Evolutionary conservation across 345 rosid genomes (phyloP).

Genomic region (Brassica napus): DNA sequence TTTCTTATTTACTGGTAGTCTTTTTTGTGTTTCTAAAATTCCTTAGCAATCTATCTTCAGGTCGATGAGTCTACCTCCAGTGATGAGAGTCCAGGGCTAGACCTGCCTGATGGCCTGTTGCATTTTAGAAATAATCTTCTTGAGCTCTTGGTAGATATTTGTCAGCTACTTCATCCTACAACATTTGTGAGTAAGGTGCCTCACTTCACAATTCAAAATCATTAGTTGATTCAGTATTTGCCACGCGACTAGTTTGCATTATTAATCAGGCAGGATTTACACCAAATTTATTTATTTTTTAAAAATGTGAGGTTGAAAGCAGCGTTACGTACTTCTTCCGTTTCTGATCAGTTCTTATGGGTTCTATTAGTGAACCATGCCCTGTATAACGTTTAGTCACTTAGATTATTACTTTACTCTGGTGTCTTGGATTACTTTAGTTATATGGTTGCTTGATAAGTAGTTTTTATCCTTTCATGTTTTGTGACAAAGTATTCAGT

Average conservation of each 20-base stretch:
- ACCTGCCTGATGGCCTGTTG: slow-evolving; percentile 82
- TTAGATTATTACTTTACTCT: not conserved
- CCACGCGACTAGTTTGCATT: not conserved
- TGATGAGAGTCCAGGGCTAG: slow-evolving; percentile 59
- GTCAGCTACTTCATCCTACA: slow-evolving; percentile 72
- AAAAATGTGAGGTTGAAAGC: not conserved
- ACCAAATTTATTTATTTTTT: not conserved
- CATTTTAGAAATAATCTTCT: slow-evolving; percentile 84
- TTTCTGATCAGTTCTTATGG: not conserved
- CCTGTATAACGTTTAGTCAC: slow-evolving; percentile 3
- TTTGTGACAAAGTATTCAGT: slow-evolving; percentile 10
- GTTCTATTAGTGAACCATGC: not conserved
- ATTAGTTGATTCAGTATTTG: slow-evolving; percentile 7
- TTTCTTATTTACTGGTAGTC: not conserved
- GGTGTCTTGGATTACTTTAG: slow-evolving; percentile 14
- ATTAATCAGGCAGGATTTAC: not conserved
- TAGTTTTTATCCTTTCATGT: slow-evolving; percentile 4
- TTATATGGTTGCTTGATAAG: slow-evolving; percentile 20
- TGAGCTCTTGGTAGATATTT: slow-evolving; percentile 87
- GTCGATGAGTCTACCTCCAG: slow-evolving; percentile 73
- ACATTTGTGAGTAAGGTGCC: slow-evolving; percentile 74
- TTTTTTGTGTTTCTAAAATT: slow-evolving; percentile 24
- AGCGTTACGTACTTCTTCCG: not conserved
- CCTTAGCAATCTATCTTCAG: slow-evolving; percentile 46
- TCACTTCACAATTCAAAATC: slow-evolving; percentile 28